Conservation (phyloP, 805 yeast species). For the Blastobotrys attinorum region DNA sequence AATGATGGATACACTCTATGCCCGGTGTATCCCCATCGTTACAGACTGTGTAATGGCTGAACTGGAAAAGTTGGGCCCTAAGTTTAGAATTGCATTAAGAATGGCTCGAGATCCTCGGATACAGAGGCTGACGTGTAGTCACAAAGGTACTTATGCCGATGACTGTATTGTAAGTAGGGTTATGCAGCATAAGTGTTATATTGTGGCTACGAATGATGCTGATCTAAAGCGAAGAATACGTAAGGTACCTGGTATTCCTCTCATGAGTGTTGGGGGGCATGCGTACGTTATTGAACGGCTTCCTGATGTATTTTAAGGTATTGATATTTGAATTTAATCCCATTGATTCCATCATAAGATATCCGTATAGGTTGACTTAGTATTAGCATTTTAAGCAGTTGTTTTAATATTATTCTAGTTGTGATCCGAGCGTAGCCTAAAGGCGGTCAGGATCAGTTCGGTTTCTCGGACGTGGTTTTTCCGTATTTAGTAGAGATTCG, state of each 20-base stretch:
- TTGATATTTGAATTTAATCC: too few relatives aligned
- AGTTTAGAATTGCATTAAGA: conserved; percentile 84
- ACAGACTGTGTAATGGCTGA: conserved; percentile 99
- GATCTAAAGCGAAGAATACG: conserved; percentile 89
- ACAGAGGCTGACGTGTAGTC: conserved; percentile 78
- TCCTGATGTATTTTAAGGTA: conserved; percentile 65
- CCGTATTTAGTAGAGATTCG: too few relatives aligned
- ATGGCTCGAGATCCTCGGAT: conserved; percentile 93
- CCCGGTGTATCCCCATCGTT: conserved; percentile 90
- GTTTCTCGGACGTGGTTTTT: too few relatives aligned
- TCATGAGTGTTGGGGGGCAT: conserved; percentile 94
- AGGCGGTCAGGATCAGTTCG: not conserved
- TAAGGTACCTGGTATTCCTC: conserved; percentile 95
- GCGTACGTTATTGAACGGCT: conserved; percentile 87
- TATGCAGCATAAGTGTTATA: conserved; percentile 91
- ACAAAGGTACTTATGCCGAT: conserved; percentile 96
- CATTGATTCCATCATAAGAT: too few relatives aligned
- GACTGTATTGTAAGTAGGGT: conserved; percentile 92
- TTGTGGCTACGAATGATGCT: conserved; percentile 97
- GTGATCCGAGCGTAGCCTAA: too few relatives aligned
- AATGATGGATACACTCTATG: conserved; percentile 91
- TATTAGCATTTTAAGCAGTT: too few relatives aligned
- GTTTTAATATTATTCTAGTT: too few relatives aligned
- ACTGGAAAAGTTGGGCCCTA: conserved; percentile 91
- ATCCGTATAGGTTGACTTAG: too few relatives aligned